phyloP scores from a whole-genome alignment of 2,329 filamentous ascomycete species.

The Trichoderma atrobrunneum region DNA sequence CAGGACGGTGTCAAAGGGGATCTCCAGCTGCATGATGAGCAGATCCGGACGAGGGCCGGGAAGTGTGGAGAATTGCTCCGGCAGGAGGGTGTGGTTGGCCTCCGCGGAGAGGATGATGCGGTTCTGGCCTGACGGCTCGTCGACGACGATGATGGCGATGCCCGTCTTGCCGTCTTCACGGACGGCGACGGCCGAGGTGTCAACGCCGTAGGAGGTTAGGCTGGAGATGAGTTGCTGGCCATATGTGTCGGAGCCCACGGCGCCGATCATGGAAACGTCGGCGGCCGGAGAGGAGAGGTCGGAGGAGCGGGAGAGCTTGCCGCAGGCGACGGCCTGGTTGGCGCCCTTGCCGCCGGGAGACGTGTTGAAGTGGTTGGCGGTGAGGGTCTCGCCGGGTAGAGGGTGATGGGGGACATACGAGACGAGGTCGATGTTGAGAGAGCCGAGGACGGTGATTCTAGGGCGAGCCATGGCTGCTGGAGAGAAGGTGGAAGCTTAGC shows the following conservation, averaged over 20 bases:
- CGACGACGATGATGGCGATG: slow-evolving; percentile 72
- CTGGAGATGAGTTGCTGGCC: slow-evolving; percentile 56
- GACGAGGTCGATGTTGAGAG: slow-evolving; percentile 91
- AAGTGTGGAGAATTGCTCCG: slow-evolving; percentile 35
- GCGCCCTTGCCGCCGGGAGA: slow-evolving; percentile 91
- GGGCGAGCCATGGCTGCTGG: slow-evolving; percentile 32
- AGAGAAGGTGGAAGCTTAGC: background rate
- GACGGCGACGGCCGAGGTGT: slow-evolving; percentile 51
- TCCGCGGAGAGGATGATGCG: slow-evolving; percentile 71
- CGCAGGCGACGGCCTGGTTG: slow-evolving; percentile 90
- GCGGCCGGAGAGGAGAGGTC: slow-evolving; percentile 35
- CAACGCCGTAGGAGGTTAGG: slow-evolving; percentile 60
- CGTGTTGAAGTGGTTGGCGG: slow-evolving; percentile 71
- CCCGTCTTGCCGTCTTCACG: slow-evolving; percentile 56
- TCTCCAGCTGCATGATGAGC: slow-evolving; percentile 76
- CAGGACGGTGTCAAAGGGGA: slow-evolving; percentile 64
- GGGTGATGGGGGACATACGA: slow-evolving; percentile 84
- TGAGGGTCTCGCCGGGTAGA: slow-evolving; percentile 81
- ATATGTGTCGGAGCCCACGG: slow-evolving; percentile 69
- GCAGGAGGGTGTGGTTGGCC: slow-evolving; percentile 57
- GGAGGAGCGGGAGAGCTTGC: slow-evolving; percentile 66
- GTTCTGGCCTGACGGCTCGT: slow-evolving; percentile 70
- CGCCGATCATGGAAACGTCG: slow-evolving; percentile 67
- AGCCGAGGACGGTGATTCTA: slow-evolving; percentile 80
- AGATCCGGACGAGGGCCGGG: slow-evolving; percentile 52